These are phyloP conservation scores for Talaromyces thailandensis DNA, from an alignment of 495 filamentous ascomycete species.

Conservation along the genomic window DNA sequence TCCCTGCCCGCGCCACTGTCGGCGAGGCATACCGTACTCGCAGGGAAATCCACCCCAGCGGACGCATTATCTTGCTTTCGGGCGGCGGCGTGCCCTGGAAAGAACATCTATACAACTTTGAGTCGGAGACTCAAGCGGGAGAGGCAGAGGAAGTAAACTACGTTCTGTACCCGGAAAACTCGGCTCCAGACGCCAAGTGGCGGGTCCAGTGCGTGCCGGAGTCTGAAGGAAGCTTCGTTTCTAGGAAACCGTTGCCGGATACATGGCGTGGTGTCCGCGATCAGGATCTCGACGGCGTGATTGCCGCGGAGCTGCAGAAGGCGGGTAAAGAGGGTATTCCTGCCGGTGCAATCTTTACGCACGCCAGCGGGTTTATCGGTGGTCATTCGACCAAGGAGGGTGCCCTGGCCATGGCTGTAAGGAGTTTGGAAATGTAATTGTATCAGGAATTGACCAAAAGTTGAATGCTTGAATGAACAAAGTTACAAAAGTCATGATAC, in stretches of 20 bases:
- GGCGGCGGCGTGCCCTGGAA: slow-evolving; percentile 80
- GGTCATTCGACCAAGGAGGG: slow-evolving; percentile 88
- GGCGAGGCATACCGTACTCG: slow-evolving; percentile 59
- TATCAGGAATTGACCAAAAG: neutral
- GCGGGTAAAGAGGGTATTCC: slow-evolving; percentile 28
- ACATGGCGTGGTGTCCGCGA: slow-evolving; percentile 86
- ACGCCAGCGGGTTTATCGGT: slow-evolving; percentile 92
- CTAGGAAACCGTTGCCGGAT: slow-evolving; percentile 82
- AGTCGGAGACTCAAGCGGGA: slow-evolving; percentile 42
- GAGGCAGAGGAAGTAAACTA: slow-evolving; percentile 53
- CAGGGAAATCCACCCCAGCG: slow-evolving; percentile 51
- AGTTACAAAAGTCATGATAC: neutral
- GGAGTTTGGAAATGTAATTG: slow-evolving; percentile 42
- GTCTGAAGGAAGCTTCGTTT: slow-evolving; percentile 75
- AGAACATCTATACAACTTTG: slow-evolving; percentile 86
- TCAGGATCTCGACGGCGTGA: slow-evolving; percentile 64
- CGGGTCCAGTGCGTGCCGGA: slow-evolving; percentile 82
- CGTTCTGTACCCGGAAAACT: slow-evolving; percentile 85
- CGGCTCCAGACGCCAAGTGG: slow-evolving; percentile 67
- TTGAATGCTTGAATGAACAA: neutral
- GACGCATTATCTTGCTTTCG: slow-evolving; percentile 72
- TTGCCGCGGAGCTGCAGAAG: slow-evolving; percentile 50
- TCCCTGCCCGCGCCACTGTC: slow-evolving; percentile 78
- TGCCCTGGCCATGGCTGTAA: slow-evolving; percentile 77
- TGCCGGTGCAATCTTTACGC: slow-evolving; percentile 78